Evolutionary conservation across 2,329 filamentous ascomycete genomes (phyloP).

Genomic region (Xylaria sp.): DNA sequence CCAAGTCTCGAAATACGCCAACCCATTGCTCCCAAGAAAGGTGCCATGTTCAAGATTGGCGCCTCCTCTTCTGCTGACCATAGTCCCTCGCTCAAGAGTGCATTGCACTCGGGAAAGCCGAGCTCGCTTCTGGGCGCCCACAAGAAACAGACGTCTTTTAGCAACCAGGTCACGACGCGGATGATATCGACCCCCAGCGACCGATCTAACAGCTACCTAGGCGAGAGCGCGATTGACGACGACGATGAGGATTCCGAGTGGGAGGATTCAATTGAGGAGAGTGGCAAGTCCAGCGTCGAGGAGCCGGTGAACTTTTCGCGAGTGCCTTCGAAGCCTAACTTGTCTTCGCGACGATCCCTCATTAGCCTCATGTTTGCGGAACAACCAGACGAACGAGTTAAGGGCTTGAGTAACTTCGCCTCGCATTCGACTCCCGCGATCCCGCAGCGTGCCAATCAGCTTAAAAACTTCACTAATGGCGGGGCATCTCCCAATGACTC

Average conservation of each 20-base stretch:
- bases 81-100: constrained; percentile 59
- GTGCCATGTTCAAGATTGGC: constrained; percentile 48
- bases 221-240: constrained; percentile 77
- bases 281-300: constrained; percentile 75
- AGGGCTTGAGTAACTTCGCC: constrained; percentile 62
- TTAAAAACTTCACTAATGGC: constrained; percentile 40
- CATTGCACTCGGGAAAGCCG: constrained; percentile 42
- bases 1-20: constrained; percentile 44
- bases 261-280: constrained; percentile 70
- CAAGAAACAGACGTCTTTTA: constrained; percentile 80
- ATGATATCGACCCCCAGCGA: constrained; percentile 58
- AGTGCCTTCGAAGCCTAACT: constrained; percentile 79
- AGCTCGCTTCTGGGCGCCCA: constrained; percentile 38
- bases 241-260: constrained; percentile 59
- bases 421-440: constrained; percentile 65
- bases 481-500: constrained; percentile 53
- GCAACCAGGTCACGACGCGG: constrained; percentile 65
- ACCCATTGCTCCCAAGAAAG: constrained; percentile 34
- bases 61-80: constrained; percentile 67
- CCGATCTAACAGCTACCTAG: constrained; percentile 59
- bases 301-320: constrained; percentile 80
- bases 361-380: constrained; percentile 80
- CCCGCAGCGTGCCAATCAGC: constrained; percentile 56
- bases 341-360: constrained; percentile 80
- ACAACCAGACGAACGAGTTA: constrained; percentile 63